Base-by-base conservation (phyloP, 2,329 filamentous ascomycete genomes). In the Elsinoe necatrix region DNA sequence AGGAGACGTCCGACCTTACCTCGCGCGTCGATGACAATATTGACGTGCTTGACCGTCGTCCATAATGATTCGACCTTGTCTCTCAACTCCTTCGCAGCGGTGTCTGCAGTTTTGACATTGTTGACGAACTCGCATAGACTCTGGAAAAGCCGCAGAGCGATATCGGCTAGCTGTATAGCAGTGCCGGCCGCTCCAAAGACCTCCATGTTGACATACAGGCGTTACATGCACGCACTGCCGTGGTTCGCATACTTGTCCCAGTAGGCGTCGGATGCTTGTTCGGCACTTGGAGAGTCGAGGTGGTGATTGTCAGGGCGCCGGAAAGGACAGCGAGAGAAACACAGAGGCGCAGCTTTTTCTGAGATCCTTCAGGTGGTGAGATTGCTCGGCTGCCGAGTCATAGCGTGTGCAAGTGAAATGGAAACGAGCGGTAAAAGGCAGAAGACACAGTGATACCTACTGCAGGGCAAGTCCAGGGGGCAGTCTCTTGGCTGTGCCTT, bases 141-240 rank as follows among this genome's bases (percentile, higher is more conserved):
- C 20, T 48, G 39, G 54, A 31, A 48, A 16, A 56, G 39, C 8
- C 41, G 54, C 1, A 45, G 42, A 12, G 29, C 39, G 42, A 48
- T 48, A 45, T 47, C 54, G 25, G 54, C 54, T 45, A 56, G 29
- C 25, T 56, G 39, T 45, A 48, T 27, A 21, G 39, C 37, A n/a
- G 20, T 11, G 18, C 21, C 35, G 20, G 52, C 52, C 5, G 21
- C 48, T 20, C 29, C 48, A n/a, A 52, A 52, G 20, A 29, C 48
- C 20, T 52, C 48, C 48, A 52, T 52, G 48, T 6, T 27, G 48
- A 25, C 20, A 34, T 25, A 20, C 20, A 18, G 18, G 29, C 29
- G 31, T 6, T 20, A 18, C 20, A 14, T 25, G 48, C 48, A 18
- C 41, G 41, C 41, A n/a, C 41, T 18, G 31, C 29, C 18, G 12